Base-by-base conservation (phyloP, 345 rosid genomes). In the Mercurialis annua region DNA sequence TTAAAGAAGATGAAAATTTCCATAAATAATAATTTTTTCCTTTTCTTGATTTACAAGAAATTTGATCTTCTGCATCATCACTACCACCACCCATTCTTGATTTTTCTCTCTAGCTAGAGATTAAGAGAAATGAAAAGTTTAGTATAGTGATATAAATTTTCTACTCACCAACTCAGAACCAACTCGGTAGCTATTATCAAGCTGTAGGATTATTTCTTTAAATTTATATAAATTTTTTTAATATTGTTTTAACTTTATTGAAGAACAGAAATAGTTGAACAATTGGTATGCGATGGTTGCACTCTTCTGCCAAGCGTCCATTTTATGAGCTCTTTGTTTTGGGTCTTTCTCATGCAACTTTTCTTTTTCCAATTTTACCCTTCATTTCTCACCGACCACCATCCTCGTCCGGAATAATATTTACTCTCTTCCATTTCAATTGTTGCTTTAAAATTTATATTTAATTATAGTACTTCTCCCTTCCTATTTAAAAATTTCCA, bases 281-380 rank as follows among this genome's bases (percentile, higher is more conserved):
- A 73, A 52, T 40, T 76, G 80, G 73, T 29, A 4, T 33, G 61
- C 4, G 10, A 53, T 65, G 72, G 72, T 31, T 55, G 71, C 67
- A 18, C 44, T 44, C 30, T 60, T 64, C 42, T 44, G 83, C 80
- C 88, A 84, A 62, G 79, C 81, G 74, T 80, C 74, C 16, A 33
- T 74, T 49, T 10, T 0, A 24, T 33, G 17, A 17, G 27, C 46
- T 30, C 71, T 66, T 51, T 53, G 33, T 49, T 18, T 9, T n/a
- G 15, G 20, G 72, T 59, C 60, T 4, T 34, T 30, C 57, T 50
- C 84, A 78, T 84, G 89, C 89, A 82, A 73, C 26, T 9, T 70
- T 71, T 73, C 1, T 7, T 16, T 59, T 64, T 38, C 78, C 86
- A 2, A 15, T 42, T 74, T 21, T 71, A 29, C 77, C 82, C 83